Conservation (phyloP, 176 grass and related monocot genomes). For the Puya raimondii region DNA sequence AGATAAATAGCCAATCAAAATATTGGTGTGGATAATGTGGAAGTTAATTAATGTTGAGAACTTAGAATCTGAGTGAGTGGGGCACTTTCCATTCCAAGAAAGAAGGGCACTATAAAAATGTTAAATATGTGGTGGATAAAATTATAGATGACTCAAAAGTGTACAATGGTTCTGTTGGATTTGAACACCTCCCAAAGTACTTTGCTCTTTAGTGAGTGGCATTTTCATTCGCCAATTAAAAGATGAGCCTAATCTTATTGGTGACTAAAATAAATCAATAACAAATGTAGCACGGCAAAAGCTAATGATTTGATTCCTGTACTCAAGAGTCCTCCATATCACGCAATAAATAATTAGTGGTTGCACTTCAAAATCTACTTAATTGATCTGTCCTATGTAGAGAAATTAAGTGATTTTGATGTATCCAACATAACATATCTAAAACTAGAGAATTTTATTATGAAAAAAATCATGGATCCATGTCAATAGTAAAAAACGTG, state of each 20-base stretch:
- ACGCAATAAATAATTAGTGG: too few relatives aligned
- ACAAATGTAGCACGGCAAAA: conserved; percentile 23
- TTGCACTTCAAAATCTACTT: too few relatives aligned
- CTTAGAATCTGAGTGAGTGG: not conserved
- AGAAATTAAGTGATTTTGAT: too few relatives aligned
- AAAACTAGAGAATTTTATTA: too few relatives aligned
- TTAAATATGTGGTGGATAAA: not conserved
- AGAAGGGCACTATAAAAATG: conserved; percentile 6
- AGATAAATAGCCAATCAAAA: too few relatives aligned
- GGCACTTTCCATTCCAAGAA: not conserved
- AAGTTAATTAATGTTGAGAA: conserved; percentile 3
- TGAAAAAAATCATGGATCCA: too few relatives aligned
- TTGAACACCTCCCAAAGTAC: not conserved
- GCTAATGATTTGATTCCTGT: conserved; percentile 2
- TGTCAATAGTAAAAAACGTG: too few relatives aligned
- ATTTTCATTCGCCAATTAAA: too few relatives aligned
- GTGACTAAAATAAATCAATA: not conserved
- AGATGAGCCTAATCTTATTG: too few relatives aligned
- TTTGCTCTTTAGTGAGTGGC: conserved; percentile 11
- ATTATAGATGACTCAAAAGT: conserved; percentile 8
- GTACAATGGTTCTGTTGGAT: not conserved
- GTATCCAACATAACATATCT: too few relatives aligned
- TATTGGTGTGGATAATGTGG: not conserved
- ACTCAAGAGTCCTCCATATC: not conserved
- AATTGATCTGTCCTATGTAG: too few relatives aligned